Evolutionary conservation across 2,329 filamentous ascomycete genomes (phyloP), one percentile per base, ranked within the genome.

Genomic region (Rhynchosporium secalis): DNA sequence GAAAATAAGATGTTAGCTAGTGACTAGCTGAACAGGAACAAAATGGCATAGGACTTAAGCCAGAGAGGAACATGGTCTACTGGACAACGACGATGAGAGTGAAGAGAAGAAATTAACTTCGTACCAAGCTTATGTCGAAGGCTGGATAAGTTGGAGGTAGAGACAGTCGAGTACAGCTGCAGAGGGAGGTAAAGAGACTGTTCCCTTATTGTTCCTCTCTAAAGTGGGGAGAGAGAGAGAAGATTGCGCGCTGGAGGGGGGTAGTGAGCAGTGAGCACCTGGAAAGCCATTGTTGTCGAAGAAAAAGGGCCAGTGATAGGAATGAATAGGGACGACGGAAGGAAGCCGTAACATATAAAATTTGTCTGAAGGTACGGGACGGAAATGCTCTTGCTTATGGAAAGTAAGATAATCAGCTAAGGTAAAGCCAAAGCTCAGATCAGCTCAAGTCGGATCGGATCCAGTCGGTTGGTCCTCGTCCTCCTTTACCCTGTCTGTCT

Each of bases 371-470:
- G 43, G 13, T 46, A n/a, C 43, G 33, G 33, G 33, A 36, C 33
- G 33, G 33, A 10, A 36, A 13, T 40, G n/a, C 20, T 54, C 20
- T 54, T 54, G 51, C 51, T 54, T 26, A 54, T 36, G 38, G 33
- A 54, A 29, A 41, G 29, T 5, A 54, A 29, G 28, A 40, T 40
- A 54, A 54, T 41, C 15, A 54, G 51, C 51, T 54, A 54, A 54
- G 20, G 20, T 51, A 12, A 51, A 55, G 51, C 51, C 29, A 38
- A 56, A 41, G 54, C 38, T 45, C 56, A 48, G 55, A 13, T 45
- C 51, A 41, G 45, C 13, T 40, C 56, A 58, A 43, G 20, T 48
- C 54, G 15, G 36, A 38, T 45, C 28, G 9, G 49, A 12, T 29
- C 31, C 36, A n/a, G 36, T 38, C 31, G 33, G 49, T 40, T 38